Evolutionary conservation across 2,329 filamentous ascomycete genomes (phyloP), one percentile per base, ranked within the genome.

Genomic region (Neofusicoccum laricinum): DNA sequence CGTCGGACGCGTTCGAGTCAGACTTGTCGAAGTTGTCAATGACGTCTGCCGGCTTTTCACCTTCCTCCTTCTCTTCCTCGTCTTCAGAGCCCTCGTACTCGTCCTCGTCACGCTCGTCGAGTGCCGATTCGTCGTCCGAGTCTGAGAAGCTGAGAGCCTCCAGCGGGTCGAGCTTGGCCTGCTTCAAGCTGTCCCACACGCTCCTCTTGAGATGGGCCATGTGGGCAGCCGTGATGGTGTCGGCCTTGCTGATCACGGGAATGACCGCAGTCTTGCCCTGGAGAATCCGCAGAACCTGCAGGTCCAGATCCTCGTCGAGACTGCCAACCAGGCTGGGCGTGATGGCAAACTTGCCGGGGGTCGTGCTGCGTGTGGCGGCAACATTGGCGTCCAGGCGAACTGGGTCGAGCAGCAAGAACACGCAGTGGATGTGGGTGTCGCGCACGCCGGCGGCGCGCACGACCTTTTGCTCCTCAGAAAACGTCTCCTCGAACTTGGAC

Each of bases 401-500:
- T 1, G 95, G 95, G 75, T 99, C 95, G 63, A 99, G 86, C 63
- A 99, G 82, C 64, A 98, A 84, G 79, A 99, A 97, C 63, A 93
- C 93, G 69, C 92, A 96, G 76, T 99, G 95, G 69, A 99, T 97
- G 77, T 99, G 95, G 58, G 94, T 97, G 80, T 99, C 95, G 75
- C 93, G 91, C 68, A 92, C 90, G 64, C 93, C 94, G 30, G 95
- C 94, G 61, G 93, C 93, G 71, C 95, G 90, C 67, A 97, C 85
- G 51, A 99, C 93, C 82, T 97, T 98, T 85, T 96, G 96, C 81
- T 99, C 95, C 79, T 99, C 95, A 55, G 88, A 88, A 75, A 99
- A 96, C 0, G 95, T 98, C 73, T 99, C 95, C 76, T 99, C 94
- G 71, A 99, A 99, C 78, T 98, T 98, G 82, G 90, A 94, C 82